Conservation (phyloP, 192 early-diverging fungal species). For the Coemansia sp. region DNA sequence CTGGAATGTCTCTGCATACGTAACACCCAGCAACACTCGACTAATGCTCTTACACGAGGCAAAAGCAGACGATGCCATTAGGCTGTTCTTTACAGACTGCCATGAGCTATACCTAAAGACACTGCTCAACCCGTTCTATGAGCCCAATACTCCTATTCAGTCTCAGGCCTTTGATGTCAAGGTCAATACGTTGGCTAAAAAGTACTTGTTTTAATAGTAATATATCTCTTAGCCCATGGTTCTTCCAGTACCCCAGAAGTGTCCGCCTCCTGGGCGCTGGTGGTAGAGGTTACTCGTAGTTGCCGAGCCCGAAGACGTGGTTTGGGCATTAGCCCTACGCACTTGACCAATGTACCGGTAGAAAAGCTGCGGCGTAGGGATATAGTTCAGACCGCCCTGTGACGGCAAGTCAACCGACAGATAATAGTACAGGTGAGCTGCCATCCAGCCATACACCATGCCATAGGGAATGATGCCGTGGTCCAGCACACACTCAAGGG, state of each 20-base stretch:
- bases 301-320: constrained; percentile 18
- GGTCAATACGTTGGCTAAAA: constrained; percentile 71
- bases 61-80: constrained; percentile 60
- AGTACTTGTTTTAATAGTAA: constrained; percentile 61
- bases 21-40: constrained; percentile 75
- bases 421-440: constrained; percentile 76
- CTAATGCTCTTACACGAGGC: constrained; percentile 74
- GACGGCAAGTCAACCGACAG: constrained; percentile 65
- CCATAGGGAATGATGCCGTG: constrained; percentile 43
- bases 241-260: constrained; percentile 57
- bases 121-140: constrained; percentile 89
- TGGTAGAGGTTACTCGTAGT: constrained; percentile 13
- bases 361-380: constrained; percentile 66
- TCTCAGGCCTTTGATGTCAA: constrained; percentile 77
- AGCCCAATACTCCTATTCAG: constrained; percentile 77
- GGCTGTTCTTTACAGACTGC: constrained; percentile 54
- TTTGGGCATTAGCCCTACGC: constrained; percentile 21
- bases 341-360: constrained; percentile 51
- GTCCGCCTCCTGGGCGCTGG: constrained; percentile 42
- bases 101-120: constrained; percentile 57
- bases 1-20: constrained; percentile 86
- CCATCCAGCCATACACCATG: constrained; percentile 65
- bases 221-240: constrained; percentile 35
- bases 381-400: constrained; percentile 61
- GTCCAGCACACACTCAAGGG: constrained; percentile 55